phyloP scores from a whole-genome alignment of 2,329 filamentous ascomycete species.

The Aspergillus felis region DNA sequence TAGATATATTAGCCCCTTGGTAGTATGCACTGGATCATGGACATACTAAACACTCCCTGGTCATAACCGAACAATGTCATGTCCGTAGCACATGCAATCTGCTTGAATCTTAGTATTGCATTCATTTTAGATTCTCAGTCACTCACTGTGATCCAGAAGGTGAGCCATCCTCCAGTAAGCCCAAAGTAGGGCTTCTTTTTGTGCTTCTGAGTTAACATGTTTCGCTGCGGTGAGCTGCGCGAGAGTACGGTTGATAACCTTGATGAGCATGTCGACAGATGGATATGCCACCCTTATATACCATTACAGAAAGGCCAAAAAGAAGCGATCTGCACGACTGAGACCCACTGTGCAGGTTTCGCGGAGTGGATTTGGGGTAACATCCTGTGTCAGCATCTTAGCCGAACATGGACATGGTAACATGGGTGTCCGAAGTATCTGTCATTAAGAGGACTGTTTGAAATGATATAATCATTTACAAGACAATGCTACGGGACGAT shows the following conservation, averaged over 20 bases:
- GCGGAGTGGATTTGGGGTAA: not conserved
- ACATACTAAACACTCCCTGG: constrained; percentile 50
- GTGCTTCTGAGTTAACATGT: not conserved
- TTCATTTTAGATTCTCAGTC: not conserved
- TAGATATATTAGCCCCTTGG: not conserved
- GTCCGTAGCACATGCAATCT: constrained; percentile 45
- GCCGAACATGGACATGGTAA: not conserved
- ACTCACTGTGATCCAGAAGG: constrained; percentile 52
- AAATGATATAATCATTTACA: not conserved
- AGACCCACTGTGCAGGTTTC: not conserved
- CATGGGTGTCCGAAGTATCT: not conserved
- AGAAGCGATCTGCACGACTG: not conserved
- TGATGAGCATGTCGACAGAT: not conserved
- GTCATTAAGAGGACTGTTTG: not conserved
- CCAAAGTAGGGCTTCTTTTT: constrained; percentile 49
- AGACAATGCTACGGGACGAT: not conserved
- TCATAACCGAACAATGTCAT: constrained; percentile 48
- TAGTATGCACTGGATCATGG: not conserved
- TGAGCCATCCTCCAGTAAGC: constrained; percentile 52
- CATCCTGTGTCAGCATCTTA: not conserved
- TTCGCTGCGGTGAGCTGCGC: not conserved
- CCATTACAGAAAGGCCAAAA: not conserved
- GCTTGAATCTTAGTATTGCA: not conserved
- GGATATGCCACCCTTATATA: not conserved
- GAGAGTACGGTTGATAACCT: not conserved